These are phyloP conservation scores for Gossypium australe DNA, from an alignment of 345 rosid species.

Conservation along the genomic window DNA sequence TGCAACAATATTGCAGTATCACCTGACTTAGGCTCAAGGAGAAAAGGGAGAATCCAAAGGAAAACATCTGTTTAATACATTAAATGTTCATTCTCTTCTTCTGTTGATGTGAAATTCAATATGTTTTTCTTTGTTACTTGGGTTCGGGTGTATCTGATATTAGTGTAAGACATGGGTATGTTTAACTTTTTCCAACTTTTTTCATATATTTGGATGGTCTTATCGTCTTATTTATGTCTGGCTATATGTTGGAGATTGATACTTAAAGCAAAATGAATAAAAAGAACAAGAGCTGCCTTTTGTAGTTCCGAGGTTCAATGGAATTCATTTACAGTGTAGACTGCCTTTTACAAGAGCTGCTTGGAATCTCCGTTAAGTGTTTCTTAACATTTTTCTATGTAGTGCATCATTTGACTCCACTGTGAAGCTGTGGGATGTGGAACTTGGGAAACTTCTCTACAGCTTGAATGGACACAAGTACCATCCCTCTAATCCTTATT, in stretches of 20 bases:
- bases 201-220: too few relatives aligned
- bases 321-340: background rate
- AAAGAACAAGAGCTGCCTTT: too few relatives aligned
- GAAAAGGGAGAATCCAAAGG: background rate
- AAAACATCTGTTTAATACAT: background rate
- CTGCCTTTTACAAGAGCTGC: background rate
- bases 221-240: too few relatives aligned
- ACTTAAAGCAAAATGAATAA: too few relatives aligned
- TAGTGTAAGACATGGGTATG: too few relatives aligned
- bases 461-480: conserved; percentile 94
- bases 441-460: conserved; percentile 72
- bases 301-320: background rate
- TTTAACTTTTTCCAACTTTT: too few relatives aligned
- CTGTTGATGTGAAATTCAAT: background rate
- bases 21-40: background rate
- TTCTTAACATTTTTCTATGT: conserved; percentile 13
- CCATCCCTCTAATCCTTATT: background rate
- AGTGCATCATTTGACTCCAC: conserved; percentile 99
- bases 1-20: background rate
- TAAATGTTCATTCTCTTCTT: background rate
- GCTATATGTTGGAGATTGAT: too few relatives aligned
- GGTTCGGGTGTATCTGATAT: too few relatives aligned
- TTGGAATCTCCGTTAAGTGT: background rate
- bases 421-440: conserved; percentile 97
- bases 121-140: too few relatives aligned